Evolutionary conservation across 192 early-diverging fungal genomes (phyloP).

Genomic region (Entrophospora sp.): DNA sequence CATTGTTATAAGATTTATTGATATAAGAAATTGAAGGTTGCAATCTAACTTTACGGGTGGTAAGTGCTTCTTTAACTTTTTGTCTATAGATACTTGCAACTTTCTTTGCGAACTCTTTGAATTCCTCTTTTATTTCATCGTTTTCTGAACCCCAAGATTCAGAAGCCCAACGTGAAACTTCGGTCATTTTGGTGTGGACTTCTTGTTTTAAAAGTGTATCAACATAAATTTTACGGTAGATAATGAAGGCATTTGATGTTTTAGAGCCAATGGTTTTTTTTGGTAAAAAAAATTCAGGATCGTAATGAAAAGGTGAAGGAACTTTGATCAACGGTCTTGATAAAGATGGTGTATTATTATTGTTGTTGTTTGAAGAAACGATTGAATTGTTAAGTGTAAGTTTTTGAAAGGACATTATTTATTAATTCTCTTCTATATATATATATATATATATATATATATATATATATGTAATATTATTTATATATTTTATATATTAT

Average conservation of each 20-base stretch:
- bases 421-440: too few relatives aligned
- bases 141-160: background rate
- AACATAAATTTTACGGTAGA: slow-evolving; percentile 9
- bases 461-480: too few relatives aligned
- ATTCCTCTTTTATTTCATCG: background rate
- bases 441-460: too few relatives aligned
- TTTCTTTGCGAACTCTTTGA: background rate
- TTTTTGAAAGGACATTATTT: too few relatives aligned
- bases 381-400: too few relatives aligned
- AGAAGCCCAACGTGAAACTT: background rate
- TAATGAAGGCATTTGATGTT: slow-evolving; percentile 13
- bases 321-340: background rate
- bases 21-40: too few relatives aligned
- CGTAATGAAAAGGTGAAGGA: background rate
- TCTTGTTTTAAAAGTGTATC: background rate
- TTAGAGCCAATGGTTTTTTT: background rate
- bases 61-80: background rate
- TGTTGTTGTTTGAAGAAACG: too few relatives aligned
- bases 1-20: too few relatives aligned
- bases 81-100: background rate
- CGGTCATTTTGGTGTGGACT: background rate
- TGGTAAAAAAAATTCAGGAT: background rate
- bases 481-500: too few relatives aligned
- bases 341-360: too few relatives aligned
- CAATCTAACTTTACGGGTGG: too few relatives aligned